phyloP scores from a whole-genome alignment of 2,329 filamentous ascomycete genomes.

The Leptoxyphium fumago region DNA sequence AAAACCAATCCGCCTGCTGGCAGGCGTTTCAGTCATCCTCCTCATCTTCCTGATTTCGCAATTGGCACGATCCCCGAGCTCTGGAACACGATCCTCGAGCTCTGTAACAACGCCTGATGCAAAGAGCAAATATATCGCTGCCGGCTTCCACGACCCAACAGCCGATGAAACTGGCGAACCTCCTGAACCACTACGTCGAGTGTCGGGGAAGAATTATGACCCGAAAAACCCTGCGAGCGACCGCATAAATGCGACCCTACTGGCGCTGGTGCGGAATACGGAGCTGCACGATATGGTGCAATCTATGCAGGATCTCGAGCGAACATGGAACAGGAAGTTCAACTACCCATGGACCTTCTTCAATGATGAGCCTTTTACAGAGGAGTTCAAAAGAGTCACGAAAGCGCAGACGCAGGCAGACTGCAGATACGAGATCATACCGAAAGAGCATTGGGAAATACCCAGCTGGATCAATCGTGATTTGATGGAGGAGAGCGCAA shows the following conservation, averaged over 20 bases:
- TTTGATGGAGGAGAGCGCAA: constrained; percentile 69
- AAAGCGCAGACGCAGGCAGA: constrained; percentile 74
- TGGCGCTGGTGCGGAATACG: constrained; percentile 83
- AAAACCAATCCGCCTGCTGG: constrained; percentile 68
- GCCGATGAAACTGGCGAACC: constrained; percentile 78
- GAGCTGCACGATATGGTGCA: constrained; percentile 72
- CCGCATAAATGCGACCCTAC: constrained; percentile 83
- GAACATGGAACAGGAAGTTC: constrained; percentile 96
- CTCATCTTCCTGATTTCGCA: constrained; percentile 70
- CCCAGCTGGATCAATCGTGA: constrained; percentile 87
- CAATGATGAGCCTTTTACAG: constrained; percentile 85
- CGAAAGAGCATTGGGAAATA: constrained; percentile 86
- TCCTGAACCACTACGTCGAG: constrained; percentile 57
- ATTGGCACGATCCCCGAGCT: constrained; percentile 46
- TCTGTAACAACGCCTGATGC: constrained; percentile 20
- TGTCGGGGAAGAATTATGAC: constrained; percentile 57
- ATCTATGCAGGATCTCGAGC: constrained; percentile 81
- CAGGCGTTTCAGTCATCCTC: constrained; percentile 53
- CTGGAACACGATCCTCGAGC: neutral
- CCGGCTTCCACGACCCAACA: constrained; percentile 68
- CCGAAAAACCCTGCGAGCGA: constrained; percentile 59
- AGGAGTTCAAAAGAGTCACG: constrained; percentile 81
- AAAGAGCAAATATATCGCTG: constrained; percentile 30
- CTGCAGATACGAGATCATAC: constrained; percentile 74
- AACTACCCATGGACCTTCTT: constrained; percentile 99